phyloP scores from a whole-genome alignment of 2,329 filamentous ascomycete genomes.

The Claviceps sp. region DNA sequence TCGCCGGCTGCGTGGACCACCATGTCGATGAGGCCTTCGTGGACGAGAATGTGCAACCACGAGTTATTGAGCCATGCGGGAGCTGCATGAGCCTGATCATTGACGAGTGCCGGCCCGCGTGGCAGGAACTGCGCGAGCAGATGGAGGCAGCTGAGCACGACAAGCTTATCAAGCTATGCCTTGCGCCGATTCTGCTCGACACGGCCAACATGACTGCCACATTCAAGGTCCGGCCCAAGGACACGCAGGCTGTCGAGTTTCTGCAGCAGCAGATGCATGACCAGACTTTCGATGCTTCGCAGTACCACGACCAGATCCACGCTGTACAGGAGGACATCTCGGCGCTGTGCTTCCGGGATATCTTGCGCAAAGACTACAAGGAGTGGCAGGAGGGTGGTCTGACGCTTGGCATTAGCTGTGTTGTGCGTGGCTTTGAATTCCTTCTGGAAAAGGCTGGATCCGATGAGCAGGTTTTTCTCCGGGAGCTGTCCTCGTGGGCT shows the following conservation, averaged over 20 bases:
- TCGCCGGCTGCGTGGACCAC: slow-evolving; percentile 63
- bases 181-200: slow-evolving; percentile 62
- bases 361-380: slow-evolving; percentile 76
- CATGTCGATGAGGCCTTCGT: slow-evolving; percentile 58
- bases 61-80: slow-evolving; percentile 52
- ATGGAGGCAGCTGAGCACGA: slow-evolving; percentile 24
- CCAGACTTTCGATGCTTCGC: slow-evolving; percentile 33
- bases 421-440: slow-evolving; percentile 49
- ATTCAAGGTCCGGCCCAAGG: slow-evolving; percentile 51
- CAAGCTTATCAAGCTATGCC: slow-evolving; percentile 50
- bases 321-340: slow-evolving; percentile 56
- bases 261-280: slow-evolving; percentile 37
- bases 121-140: slow-evolving; percentile 35
- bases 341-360: slow-evolving; percentile 45
- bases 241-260: slow-evolving; percentile 42
- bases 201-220: slow-evolving; percentile 50
- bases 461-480: slow-evolving; percentile 28
- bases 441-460: slow-evolving; percentile 40
- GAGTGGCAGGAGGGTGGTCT: slow-evolving; percentile 49
- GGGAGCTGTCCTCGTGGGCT: slow-evolving; percentile 37
- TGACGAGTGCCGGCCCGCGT: slow-evolving; percentile 41
- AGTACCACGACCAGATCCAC: slow-evolving; percentile 46
- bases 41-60: slow-evolving; percentile 31
- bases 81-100: slow-evolving; percentile 63
- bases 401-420: slow-evolving; percentile 52